Conservation (phyloP, 164 flowering plant genomes). For the Magnolia officinalis region DNA sequence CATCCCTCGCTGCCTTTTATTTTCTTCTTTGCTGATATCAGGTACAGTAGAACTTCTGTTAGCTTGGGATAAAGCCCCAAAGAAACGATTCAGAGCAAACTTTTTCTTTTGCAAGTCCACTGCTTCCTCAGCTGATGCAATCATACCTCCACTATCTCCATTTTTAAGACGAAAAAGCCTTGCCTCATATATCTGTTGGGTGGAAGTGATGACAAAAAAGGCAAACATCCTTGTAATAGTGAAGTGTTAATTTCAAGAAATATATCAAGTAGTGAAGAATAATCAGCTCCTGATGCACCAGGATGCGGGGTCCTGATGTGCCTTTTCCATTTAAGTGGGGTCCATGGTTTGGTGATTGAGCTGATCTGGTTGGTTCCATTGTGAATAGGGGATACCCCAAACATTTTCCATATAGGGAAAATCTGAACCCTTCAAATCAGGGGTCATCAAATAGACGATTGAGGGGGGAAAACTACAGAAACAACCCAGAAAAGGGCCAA, state of each 20-base stretch:
- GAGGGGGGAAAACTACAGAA: no score
- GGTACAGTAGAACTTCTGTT: conserved; percentile 35
- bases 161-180: conserved; percentile 73
- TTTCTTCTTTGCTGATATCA: conserved; percentile 23
- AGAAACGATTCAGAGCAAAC: conserved; percentile 63
- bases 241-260: conserved; percentile 1
- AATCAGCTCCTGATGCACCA: background rate
- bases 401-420: no score
- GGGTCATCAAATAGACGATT: no score
- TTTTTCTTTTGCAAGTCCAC: conserved; percentile 66
- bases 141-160: conserved; percentile 47
- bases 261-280: background rate
- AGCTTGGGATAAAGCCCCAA: conserved; percentile 40
- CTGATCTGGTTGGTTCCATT: no score
- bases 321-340: background rate
- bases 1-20: conserved; percentile 53
- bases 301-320: background rate
- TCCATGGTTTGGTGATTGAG: no score
- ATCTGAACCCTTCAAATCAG: no score
- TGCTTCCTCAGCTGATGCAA: conserved; percentile 80
- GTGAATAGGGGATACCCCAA: no score
- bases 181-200: conserved; percentile 66
- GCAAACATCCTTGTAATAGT: background rate
- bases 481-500: no score
- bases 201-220: background rate